phyloP scores from a whole-genome alignment of 352 stramenopile genomes.

The Phytophthora sojae region DNA sequence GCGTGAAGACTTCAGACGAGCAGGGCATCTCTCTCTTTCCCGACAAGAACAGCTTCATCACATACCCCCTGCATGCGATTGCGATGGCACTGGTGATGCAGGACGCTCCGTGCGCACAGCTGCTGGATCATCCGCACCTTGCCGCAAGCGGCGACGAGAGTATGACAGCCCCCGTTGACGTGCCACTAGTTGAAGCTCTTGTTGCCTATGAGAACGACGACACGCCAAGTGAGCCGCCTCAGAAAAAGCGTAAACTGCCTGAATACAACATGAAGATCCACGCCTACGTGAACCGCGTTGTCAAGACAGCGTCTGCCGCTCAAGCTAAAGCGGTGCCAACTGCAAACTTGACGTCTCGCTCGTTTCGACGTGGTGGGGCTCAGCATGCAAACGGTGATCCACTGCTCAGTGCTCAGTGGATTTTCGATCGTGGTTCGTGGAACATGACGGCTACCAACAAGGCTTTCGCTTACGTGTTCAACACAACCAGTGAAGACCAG shows the following conservation, averaged over 20 bases:
- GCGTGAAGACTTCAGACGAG: constrained; percentile 1
- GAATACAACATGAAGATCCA: constrained; percentile 10
- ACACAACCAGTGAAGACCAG: constrained; percentile 14
- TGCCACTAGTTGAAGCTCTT: neutral
- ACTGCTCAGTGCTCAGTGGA: neutral
- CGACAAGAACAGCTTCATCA: constrained; percentile 16
- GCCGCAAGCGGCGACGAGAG: neutral
- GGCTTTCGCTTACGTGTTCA: constrained; percentile 16
- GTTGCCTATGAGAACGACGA: neutral
- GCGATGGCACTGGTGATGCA: constrained; percentile 8
- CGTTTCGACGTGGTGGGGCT: constrained; percentile 4
- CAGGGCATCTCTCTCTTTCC: constrained; percentile 7
- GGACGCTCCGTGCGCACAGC: neutral
- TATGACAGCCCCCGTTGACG: neutral
- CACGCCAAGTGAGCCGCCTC: neutral
- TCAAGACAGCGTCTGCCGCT: too few relatives aligned
- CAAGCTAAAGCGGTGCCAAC: neutral
- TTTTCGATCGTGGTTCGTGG: constrained; percentile 12
- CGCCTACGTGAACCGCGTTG: neutral
- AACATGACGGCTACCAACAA: constrained; percentile 15
- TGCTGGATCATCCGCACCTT: neutral
- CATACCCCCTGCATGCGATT: neutral
- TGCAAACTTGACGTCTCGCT: neutral
- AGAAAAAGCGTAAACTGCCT: too few relatives aligned
- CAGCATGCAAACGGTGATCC: neutral